Conservation (phyloP, 2,329 filamentous ascomycete species). For the Fusarium torulosum region DNA sequence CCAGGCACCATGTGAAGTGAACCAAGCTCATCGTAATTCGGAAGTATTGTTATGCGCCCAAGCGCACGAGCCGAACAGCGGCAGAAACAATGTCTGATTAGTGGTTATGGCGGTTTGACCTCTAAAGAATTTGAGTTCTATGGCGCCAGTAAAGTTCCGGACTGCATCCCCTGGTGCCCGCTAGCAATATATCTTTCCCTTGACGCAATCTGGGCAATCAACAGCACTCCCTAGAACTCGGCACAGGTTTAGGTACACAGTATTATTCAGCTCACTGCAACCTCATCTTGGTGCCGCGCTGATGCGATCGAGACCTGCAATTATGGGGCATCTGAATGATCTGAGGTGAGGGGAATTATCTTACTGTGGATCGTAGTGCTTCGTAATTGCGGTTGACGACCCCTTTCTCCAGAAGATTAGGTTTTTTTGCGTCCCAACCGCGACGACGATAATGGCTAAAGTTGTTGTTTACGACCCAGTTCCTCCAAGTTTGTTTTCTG, state of each 20-base stretch:
- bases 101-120: constrained; percentile 16
- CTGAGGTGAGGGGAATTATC: constrained; percentile 18
- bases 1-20: background rate
- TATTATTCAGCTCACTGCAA: constrained; percentile 1
- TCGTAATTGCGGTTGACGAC: constrained; percentile 6
- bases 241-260: background rate
- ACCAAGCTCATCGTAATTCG: background rate
- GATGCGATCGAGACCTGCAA: constrained; percentile 31
- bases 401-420: constrained; percentile 33
- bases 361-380: constrained; percentile 19
- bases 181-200: constrained; percentile 22
- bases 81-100: constrained; percentile 20
- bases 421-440: constrained; percentile 19
- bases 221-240: no score
- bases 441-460: constrained; percentile 10
- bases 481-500: constrained; percentile 22
- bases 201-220: constrained; percentile 12
- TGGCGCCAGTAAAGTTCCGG: constrained; percentile 36
- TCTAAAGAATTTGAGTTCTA: constrained; percentile 40
- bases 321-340: constrained; percentile 18
- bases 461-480: constrained; percentile 8
- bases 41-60: constrained; percentile 6
- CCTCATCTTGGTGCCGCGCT: constrained; percentile 6
- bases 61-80: constrained; percentile 4
- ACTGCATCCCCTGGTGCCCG: constrained; percentile 12